Evolutionary conservation across 345 rosid species (phyloP), one percentile per base, ranked within the genome.

Genomic region (Linum lewisii): DNA sequence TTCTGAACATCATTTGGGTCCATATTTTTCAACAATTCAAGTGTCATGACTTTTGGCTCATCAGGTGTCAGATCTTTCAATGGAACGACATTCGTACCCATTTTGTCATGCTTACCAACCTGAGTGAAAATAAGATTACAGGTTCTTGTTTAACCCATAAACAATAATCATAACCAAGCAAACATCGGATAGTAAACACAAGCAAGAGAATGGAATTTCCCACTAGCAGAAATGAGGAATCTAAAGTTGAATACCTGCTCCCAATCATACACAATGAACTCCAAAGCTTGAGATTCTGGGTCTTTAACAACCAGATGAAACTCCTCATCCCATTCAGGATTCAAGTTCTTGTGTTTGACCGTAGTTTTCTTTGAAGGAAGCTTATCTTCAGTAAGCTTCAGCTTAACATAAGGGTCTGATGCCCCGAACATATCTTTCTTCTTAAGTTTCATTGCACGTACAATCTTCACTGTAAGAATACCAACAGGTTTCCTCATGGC

Each of bases 261-360:
- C 99, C 99, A 93, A 63, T 93, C 99, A 69, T 75, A 85, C 64
- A 89, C 92, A 72, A 15, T 58, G 61, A 89, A 66, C 56, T 52
- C 56, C 56, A 52, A 52, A 20, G 56, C 56, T 24, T 52, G 56
- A n/a, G 56, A 52, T 52, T 52, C 24, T 10, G 56, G 56, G 25
- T 52, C 56, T 52, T 52, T 52, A 19, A 52, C 24, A 52, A 52
- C 56, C 56, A 52, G 23, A 52, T 52, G 79, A 38, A 79, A 84
- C 66, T 89, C 94, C 72, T 93, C 92, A 60, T 89, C 83, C 99
- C 99, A 93, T 68, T 89, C 94, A 54, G 99, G 99, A 68, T 93
- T 93, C 77, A 93, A 75, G 66, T 87, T 87, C 81, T 80, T 89
- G 74, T 82, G 94, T 75, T 85, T 93, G 51, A 93, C 95, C 24